Evolutionary conservation across 1,284 basidiomycete species (phyloP).

Genomic region (Trichosporon sp.): DNA sequence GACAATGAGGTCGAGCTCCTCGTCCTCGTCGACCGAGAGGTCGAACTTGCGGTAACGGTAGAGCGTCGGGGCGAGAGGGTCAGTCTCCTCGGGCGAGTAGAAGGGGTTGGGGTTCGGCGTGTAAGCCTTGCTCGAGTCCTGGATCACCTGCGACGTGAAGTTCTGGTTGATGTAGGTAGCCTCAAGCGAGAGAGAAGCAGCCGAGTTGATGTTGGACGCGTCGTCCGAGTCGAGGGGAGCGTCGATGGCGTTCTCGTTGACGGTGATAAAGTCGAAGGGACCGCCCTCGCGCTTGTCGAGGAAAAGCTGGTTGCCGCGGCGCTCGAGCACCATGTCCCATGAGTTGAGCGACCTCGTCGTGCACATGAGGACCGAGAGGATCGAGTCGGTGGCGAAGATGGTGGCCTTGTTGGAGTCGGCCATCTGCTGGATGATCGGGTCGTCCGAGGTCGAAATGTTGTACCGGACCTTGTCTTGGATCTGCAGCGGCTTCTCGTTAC

Average conservation of each 20-base stretch:
- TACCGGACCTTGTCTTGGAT: conserved; percentile 94
- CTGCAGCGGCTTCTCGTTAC: conserved; percentile 86
- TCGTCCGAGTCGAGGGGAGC: conserved; percentile 85
- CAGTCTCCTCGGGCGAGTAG: conserved; percentile 90
- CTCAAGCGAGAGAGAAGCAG: conserved; percentile 90
- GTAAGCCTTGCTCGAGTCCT: conserved; percentile 62
- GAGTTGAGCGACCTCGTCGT: conserved; percentile 94
- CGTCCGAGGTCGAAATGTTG: conserved; percentile 95
- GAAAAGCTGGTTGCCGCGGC: conserved; percentile 91
- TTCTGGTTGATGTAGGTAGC: conserved; percentile 99
- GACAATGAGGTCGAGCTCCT: conserved; percentile 80
- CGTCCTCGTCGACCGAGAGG: conserved; percentile 86
- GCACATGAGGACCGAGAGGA: conserved; percentile 95
- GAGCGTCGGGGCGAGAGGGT: conserved; percentile 91
- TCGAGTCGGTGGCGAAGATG: conserved; percentile 93
- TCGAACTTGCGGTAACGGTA: conserved; percentile 98
- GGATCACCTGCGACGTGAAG: conserved; percentile 94
- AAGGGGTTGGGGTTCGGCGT: conserved; percentile 90
- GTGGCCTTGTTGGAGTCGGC: conserved; percentile 75
- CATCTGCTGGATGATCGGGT: conserved; percentile 89
- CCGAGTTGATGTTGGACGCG: conserved; percentile 79
- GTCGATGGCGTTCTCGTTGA: conserved; percentile 98
- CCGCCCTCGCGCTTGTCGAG: conserved; percentile 98
- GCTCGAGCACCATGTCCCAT: conserved; percentile 96
- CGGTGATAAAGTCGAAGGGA: conserved; percentile 93